These are phyloP conservation scores for Phytophthora quininea DNA, from an alignment of 352 stramenopile genomes.

Conservation along the genomic window DNA sequence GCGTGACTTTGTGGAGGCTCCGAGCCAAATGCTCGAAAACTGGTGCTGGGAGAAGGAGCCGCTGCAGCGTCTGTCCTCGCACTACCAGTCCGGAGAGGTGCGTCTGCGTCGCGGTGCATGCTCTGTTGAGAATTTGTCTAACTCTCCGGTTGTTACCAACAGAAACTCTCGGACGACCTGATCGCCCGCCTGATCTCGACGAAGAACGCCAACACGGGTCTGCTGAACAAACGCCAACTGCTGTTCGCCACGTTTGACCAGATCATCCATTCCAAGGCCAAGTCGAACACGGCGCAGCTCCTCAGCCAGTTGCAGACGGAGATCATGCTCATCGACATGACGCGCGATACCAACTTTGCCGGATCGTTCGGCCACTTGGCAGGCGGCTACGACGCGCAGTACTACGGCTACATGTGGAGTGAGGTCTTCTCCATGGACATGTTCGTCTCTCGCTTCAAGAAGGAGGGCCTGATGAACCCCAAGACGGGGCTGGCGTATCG, in stretches of 20 bases:
- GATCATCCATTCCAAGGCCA: constrained; percentile 82
- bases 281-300: constrained; percentile 80
- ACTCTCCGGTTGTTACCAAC: constrained; percentile 14
- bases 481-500: constrained; percentile 83
- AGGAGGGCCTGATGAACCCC: constrained; percentile 83
- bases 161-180: constrained; percentile 84
- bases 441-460: constrained; percentile 89
- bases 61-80: constrained; percentile 84
- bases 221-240: constrained; percentile 86
- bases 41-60: constrained; percentile 91
- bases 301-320: constrained; percentile 84
- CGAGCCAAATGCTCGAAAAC: constrained; percentile 92
- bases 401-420: constrained; percentile 92
- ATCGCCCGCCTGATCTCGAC: constrained; percentile 85
- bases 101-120: background rate
- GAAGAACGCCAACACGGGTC: constrained; percentile 85
- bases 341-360: constrained; percentile 82
- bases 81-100: constrained; percentile 76
- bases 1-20: constrained; percentile 91
- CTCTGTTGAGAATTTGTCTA: background rate
- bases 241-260: constrained; percentile 88
- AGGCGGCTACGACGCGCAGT: constrained; percentile 79
- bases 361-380: constrained; percentile 86
- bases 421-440: constrained; percentile 91
- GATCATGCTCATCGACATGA: constrained; percentile 91